These are phyloP conservation scores for Aethionema arabicum DNA, from an alignment of 345 rosid species.

Conservation along the genomic window DNA sequence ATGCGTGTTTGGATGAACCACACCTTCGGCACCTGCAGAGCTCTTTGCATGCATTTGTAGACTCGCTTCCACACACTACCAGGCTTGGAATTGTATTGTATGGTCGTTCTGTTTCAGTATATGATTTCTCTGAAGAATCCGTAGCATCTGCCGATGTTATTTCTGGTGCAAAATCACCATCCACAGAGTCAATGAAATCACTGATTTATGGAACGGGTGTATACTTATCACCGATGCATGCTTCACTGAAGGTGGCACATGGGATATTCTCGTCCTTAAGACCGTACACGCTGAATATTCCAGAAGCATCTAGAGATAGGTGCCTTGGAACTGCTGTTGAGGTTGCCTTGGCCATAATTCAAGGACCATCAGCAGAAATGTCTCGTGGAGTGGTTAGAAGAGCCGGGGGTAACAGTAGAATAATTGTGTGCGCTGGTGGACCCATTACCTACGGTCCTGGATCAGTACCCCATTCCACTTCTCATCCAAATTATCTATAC, in stretches of 20 bases:
- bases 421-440: constrained; percentile 93
- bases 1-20: constrained; percentile 94
- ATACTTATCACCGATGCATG: constrained; percentile 91
- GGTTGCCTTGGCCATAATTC: constrained; percentile 86
- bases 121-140: constrained; percentile 89
- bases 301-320: constrained; percentile 90
- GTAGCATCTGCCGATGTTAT: constrained; percentile 97
- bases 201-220: constrained; percentile 93
- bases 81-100: constrained; percentile 84
- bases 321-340: constrained; percentile 90
- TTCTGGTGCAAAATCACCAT: constrained; percentile 82
- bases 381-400: constrained; percentile 83
- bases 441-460: constrained; percentile 95
- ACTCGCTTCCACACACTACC: constrained; percentile 72
- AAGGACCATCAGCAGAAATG: constrained; percentile 90
- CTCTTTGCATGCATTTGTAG: constrained; percentile 93
- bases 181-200: constrained; percentile 71
- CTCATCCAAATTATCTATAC: constrained; percentile 83
- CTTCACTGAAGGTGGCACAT: constrained; percentile 90
- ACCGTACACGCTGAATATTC: constrained; percentile 64
- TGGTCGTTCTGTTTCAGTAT: constrained; percentile 84
- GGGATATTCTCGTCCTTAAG: constrained; percentile 86
- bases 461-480: constrained; percentile 78
- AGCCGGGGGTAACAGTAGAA: constrained; percentile 84
- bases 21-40: constrained; percentile 95